Conservation (phyloP, 768 basidiomycete species). For the Strobilomyces echinocephalus region DNA sequence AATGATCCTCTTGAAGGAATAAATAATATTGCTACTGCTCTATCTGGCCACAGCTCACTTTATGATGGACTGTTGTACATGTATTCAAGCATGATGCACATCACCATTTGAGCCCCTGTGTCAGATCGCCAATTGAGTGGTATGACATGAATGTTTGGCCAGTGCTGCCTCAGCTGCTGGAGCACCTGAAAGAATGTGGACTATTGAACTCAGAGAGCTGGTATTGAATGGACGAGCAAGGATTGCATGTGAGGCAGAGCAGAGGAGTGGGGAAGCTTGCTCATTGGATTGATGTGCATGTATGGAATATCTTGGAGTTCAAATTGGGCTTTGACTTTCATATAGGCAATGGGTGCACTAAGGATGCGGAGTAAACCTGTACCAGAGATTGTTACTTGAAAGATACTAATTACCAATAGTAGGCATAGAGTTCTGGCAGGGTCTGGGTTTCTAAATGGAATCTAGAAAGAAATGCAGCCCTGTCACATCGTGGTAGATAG, state of each 20-base stretch:
- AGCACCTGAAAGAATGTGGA: slow-evolving; percentile 73
- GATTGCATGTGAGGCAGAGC: slow-evolving; percentile 61
- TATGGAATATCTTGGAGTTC: slow-evolving; percentile 77
- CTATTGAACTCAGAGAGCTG: slow-evolving; percentile 78
- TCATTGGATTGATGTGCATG: slow-evolving; percentile 61
- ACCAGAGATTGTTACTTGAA: not conserved
- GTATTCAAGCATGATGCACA: slow-evolving; percentile 86
- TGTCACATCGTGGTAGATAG: no score
- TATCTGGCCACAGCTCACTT: slow-evolving; percentile 55
- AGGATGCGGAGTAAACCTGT: not conserved
- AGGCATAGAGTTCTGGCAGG: slow-evolving; percentile 75
- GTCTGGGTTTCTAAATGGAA: slow-evolving; percentile 72
- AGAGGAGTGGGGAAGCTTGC: slow-evolving; percentile 35
- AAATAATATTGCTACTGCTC: slow-evolving; percentile 51
- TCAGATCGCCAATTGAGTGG: slow-evolving; percentile 91
- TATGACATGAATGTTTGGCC: slow-evolving; percentile 58
- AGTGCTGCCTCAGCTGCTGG: slow-evolving; percentile 91
- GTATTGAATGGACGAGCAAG: slow-evolving; percentile 71
- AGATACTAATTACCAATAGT: slow-evolving; percentile 65
- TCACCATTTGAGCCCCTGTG: slow-evolving; percentile 75
- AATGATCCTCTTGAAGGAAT: slow-evolving; percentile 81
- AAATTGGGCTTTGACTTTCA: slow-evolving; percentile 83
- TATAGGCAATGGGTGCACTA: slow-evolving; percentile 88
- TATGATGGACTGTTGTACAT: slow-evolving; percentile 83
- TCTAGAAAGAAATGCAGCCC: slow-evolving; percentile 15